Evolutionary conservation across 768 basidiomycete species (phyloP).

Genomic region (Tephrocybe sp.): DNA sequence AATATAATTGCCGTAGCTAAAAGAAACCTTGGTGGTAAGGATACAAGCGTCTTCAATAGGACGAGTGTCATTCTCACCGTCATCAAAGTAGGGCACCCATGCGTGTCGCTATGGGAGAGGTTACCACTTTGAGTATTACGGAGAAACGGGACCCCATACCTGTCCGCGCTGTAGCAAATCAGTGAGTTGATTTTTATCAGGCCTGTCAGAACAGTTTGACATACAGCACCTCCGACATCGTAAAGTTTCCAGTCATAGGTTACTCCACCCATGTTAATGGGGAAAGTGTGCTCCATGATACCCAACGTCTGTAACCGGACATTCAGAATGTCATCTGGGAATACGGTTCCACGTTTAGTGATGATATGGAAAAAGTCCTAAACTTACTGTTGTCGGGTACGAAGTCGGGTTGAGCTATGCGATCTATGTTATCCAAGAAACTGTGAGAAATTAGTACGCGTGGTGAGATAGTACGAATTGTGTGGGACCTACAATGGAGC

Average conservation of each 20-base stretch:
- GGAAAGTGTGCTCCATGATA: constrained; percentile 73
- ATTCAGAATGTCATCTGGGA: constrained; percentile 69
- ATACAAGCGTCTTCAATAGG: background rate
- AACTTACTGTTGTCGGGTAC: constrained; percentile 62
- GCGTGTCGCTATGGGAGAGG: constrained; percentile 55
- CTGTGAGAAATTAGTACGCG: constrained; percentile 31
- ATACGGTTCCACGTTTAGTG: background rate
- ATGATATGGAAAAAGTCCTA: background rate
- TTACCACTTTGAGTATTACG: background rate
- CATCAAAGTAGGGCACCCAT: constrained; percentile 86
- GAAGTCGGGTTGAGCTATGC: constrained; percentile 69
- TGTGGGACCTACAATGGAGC: constrained; percentile 60
- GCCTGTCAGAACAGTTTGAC: constrained; percentile 24
- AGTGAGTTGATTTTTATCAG: constrained; percentile 4
- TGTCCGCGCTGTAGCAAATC: constrained; percentile 50
- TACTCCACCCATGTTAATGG: constrained; percentile 58
- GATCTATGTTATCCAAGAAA: constrained; percentile 63
- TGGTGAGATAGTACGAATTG: constrained; percentile 5
- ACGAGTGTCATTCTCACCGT: constrained; percentile 48
- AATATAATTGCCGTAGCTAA: constrained; percentile 84
- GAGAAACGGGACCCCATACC: constrained; percentile 32
- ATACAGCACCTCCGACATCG: constrained; percentile 81
- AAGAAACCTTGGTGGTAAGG: background rate
- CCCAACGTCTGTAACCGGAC: constrained; percentile 81
- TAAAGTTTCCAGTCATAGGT: constrained; percentile 77